Evolutionary conservation across 108 stramenopile genomes (phyloP), one percentile per base, ranked within the genome.

Genomic region (Fragilaria crotonensis): DNA sequence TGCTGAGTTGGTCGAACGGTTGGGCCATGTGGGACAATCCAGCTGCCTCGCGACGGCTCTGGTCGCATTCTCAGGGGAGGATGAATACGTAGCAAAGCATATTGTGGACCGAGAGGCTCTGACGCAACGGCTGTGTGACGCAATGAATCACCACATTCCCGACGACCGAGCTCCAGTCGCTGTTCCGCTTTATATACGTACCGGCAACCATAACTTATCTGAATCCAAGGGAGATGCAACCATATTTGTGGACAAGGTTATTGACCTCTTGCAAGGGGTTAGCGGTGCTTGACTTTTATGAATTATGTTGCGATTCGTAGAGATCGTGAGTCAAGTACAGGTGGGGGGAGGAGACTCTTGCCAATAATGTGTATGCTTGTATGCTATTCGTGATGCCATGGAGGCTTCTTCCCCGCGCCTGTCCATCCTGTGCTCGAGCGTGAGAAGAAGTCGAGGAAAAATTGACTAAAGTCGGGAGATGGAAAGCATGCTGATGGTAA

Each of bases 11-110:
- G 45, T 22, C 1, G 67, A 64, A 50, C 73, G 85, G 48, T 58
- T 93, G 41, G 61, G 68, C 22, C 87, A 93, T 64, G 73, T 93
- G 5, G 71, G 78, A 18, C 23, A 51, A 1, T 31, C 7, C 36
- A 48, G 29, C 3, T 32, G 25, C 19, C n/a, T 56, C 27, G 31
- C 9, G 23, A 21, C 49, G 20, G 60, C 77, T 26, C 67, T 93
- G 55, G 88, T 85, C 49, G 87, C 87, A 2, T 82, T 75, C 67
- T 95, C 94, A 11, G 85, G 84, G 30, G 60, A 71, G 18, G 95
- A 96, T 68, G 86, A 96, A 54, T 96, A 90, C 59, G 87, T 95
- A 7, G 89, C 95, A 17, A 17, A 33, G 23, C 48, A 54, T 46
- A 32, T 3, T 27, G 73, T 91, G 0, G 78, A 92, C 31, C 74